Conservation (phyloP, 2,329 filamentous ascomycete genomes). For the Epichloe uncinata region DNA sequence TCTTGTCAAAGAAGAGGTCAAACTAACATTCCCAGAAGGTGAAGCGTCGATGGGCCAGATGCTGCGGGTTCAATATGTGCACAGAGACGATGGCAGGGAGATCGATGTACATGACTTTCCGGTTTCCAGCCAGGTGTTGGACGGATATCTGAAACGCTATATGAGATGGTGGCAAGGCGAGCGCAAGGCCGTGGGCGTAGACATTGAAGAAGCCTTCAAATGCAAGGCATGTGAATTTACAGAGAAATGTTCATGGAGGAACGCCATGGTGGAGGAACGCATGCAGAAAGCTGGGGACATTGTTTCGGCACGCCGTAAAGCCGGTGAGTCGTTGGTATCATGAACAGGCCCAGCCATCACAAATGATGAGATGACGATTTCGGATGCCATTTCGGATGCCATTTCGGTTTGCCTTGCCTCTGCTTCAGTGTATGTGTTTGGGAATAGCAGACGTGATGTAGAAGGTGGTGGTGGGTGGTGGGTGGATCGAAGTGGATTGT, state of each 20-base stretch:
- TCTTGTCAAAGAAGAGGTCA: constrained; percentile 33
- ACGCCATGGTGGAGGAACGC: constrained; percentile 45
- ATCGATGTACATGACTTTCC: constrained; percentile 47
- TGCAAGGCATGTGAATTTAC: constrained; percentile 76
- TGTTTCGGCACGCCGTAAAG: constrained; percentile 7
- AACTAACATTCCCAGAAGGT: constrained; percentile 38
- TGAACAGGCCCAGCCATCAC: background rate
- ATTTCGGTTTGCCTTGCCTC: too few species aligned
- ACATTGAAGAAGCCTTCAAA: constrained; percentile 77
- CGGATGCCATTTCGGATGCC: too few species aligned
- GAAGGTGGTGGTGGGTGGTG: too few species aligned
- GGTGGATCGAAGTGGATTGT: too few species aligned
- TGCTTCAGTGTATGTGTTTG: too few species aligned
- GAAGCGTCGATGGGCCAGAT: constrained; percentile 34
- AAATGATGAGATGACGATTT: background rate
- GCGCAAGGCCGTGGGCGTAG: constrained; percentile 58
- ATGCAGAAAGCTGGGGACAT: background rate
- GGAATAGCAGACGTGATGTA: too few species aligned
- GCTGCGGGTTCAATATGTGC: constrained; percentile 41
- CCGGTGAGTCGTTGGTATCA: background rate
- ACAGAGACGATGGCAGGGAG: constrained; percentile 36
- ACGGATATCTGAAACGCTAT: constrained; percentile 52
- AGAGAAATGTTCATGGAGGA: constrained; percentile 66
- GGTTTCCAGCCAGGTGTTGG: constrained; percentile 51
- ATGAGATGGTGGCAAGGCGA: constrained; percentile 84